A percentile compares a stretch with the other conserved stretches of the same genome.
phyloP scores from a whole-genome alignment of 345 rosid species.

The rapeseed (Brassica napus) region DNA sequence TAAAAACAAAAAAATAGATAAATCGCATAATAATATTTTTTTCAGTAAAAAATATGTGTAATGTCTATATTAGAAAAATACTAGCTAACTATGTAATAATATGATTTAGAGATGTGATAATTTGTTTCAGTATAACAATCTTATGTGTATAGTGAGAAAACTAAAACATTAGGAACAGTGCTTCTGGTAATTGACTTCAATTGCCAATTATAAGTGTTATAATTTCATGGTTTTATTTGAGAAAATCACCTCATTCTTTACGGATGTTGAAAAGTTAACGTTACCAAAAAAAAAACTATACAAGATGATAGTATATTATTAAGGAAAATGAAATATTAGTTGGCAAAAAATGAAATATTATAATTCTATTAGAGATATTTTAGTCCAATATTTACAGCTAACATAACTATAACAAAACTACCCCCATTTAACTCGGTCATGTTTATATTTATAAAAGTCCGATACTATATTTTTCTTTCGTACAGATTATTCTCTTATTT shows the following conservation, averaged over 20 bases:
- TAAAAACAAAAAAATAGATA: neutral
- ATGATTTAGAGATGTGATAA: neutral
- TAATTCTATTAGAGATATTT: neutral
- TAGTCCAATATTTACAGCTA: neutral
- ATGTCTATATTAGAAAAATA: neutral
- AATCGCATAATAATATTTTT: neutral
- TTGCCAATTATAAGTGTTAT: neutral
- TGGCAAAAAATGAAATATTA: neutral
- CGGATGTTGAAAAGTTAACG: neutral
- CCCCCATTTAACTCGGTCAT: conserved; percentile 17
- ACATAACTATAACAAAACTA: conserved; percentile 18
- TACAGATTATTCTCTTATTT: conserved; percentile 3
- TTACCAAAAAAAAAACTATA: neutral
- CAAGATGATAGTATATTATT: neutral
- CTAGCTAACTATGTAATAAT: neutral
- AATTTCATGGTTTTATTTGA: neutral
- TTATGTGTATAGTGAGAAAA: neutral
- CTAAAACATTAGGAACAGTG: neutral
- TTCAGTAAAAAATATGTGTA: neutral
- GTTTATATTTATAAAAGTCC: neutral
- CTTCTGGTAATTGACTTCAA: neutral
- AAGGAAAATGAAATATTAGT: neutral
- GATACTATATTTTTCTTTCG: neutral
- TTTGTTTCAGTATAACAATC: neutral
- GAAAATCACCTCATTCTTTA: neutral